Evolutionary conservation across 148 eudicot species (phyloP).

Genomic region (Tetragonia tetragonoides): DNA sequence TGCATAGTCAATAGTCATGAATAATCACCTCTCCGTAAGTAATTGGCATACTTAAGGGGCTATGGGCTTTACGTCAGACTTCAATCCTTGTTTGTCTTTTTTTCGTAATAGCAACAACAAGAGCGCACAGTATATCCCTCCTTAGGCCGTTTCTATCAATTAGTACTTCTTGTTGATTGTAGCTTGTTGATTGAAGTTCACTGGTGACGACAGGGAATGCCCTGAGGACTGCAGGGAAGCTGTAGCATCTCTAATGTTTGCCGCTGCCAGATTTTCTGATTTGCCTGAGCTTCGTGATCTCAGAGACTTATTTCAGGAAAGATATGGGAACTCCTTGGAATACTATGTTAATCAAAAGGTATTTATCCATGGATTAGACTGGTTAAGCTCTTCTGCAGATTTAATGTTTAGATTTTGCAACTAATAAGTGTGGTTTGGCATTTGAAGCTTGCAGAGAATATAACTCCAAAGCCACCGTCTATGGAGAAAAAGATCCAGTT

Average conservation of each 20-base stretch:
- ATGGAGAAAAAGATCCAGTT: constrained; percentile 67
- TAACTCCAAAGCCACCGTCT: constrained; percentile 56
- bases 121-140: too few relatives aligned
- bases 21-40: neutral
- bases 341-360: constrained; percentile 76
- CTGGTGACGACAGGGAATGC: constrained; percentile 60
- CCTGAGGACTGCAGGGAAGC: constrained; percentile 94
- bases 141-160: too few relatives aligned
- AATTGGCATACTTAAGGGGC: too few relatives aligned
- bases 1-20: neutral
- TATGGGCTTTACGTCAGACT: neutral
- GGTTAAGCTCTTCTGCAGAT: neutral
- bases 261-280: constrained; percentile 97
- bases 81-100: neutral
- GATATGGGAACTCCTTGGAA: constrained; percentile 78
- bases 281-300: constrained; percentile 97
- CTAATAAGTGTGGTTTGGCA: constrained; percentile 25
- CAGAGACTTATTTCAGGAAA: constrained; percentile 72
- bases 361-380: constrained; percentile 17
- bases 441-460: constrained; percentile 66
- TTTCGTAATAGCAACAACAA: neutral
- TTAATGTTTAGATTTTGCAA: constrained; percentile 11
- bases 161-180: neutral
- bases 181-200: constrained; percentile 11
- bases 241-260: constrained; percentile 85